These are phyloP conservation scores for Angomonas deanei DNA, from an alignment of 208 protist genomes.

Conservation along the genomic window DNA sequence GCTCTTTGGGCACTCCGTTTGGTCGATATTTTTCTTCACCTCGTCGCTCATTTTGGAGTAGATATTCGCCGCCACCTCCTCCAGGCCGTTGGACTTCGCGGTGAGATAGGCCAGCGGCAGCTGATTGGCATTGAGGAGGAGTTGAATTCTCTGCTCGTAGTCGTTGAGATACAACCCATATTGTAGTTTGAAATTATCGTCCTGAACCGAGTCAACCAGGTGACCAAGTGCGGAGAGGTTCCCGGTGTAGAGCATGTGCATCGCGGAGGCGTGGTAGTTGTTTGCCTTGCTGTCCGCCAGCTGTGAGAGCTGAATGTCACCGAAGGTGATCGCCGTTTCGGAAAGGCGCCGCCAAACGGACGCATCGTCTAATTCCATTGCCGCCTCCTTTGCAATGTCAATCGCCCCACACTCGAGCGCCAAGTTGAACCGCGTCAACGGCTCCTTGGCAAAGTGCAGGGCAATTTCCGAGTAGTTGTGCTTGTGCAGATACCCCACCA, in stretches of 20 bases:
- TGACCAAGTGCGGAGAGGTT: conserved; percentile 92
- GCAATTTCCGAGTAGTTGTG: conserved; percentile 97
- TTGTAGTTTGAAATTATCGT: conserved; percentile 91
- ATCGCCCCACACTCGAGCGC: conserved; percentile 98
- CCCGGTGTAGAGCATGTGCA: conserved; percentile 96
- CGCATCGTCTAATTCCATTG: conserved; percentile 89
- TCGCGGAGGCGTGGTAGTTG: conserved; percentile 88
- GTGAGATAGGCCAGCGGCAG: conserved; percentile 85
- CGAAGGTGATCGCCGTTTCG: conserved; percentile 90
- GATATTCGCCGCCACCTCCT: conserved; percentile 9
- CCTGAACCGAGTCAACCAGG: conserved; percentile 85
- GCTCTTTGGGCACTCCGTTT: background rate
- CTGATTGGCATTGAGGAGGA: conserved; percentile 71
- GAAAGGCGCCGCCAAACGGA: conserved; percentile 91
- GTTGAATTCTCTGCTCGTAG: conserved; percentile 73
- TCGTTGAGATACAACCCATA: conserved; percentile 94
- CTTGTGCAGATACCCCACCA: conserved; percentile 98
- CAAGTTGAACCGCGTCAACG: conserved; percentile 95
- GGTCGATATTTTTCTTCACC: conserved; percentile 43
- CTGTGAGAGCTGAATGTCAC: conserved; percentile 95
- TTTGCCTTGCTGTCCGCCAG: conserved; percentile 93
- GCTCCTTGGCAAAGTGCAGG: conserved; percentile 97
- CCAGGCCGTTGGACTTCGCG: conserved; percentile 17
- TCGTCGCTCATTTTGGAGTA: conserved; percentile 86
- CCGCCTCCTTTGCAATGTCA: conserved; percentile 87